Percentiles rank a stretch among this genome's conserved stretches.
Conservation (phyloP, 2,329 filamentous ascomycete species). For the Trichoderma sp. region DNA sequence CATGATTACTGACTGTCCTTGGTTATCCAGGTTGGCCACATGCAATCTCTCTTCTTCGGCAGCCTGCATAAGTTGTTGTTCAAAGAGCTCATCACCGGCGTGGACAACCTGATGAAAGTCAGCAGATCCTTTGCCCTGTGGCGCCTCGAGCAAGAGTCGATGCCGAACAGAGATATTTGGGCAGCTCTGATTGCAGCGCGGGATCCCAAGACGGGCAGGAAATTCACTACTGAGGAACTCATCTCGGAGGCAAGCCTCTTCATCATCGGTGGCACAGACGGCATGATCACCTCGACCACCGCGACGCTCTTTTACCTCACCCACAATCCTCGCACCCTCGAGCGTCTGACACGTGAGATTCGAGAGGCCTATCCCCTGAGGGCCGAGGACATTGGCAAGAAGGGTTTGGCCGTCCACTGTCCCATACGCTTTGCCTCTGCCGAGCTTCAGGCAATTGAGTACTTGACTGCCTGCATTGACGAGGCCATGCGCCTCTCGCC, state of each 20-base stretch:
- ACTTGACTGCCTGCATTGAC: slow-evolving; percentile 30
- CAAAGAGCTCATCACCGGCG: slow-evolving; percentile 27
- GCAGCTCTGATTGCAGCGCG: slow-evolving; percentile 28
- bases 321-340: slow-evolving; percentile 26
- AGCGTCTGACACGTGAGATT: slow-evolving; percentile 26
- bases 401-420: slow-evolving; percentile 12
- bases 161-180: slow-evolving; percentile 28
- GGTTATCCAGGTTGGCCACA: slow-evolving; percentile 25
- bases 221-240: slow-evolving; percentile 28
- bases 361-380: slow-evolving; percentile 25
- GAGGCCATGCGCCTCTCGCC: slow-evolving; percentile 30
- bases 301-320: slow-evolving; percentile 28
- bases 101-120: slow-evolving; percentile 22
- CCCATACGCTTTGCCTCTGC: slow-evolving; percentile 28
- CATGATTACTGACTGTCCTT: background rate
- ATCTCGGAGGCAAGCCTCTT: slow-evolving; percentile 29
- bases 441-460: slow-evolving; percentile 25
- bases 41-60: slow-evolving; percentile 29
- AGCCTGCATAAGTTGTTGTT: slow-evolving; percentile 29
- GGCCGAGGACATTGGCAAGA: slow-evolving; percentile 6
- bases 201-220: slow-evolving; percentile 28
- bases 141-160: slow-evolving; percentile 23
- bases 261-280: slow-evolving; percentile 29
- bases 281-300: slow-evolving; percentile 27
- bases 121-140: slow-evolving; percentile 23